Percentiles rank a stretch among this genome's conserved stretches.
Evolutionary conservation across 2,329 filamentous ascomycete species (phyloP).

Genomic region (Colletotrichum agaves): DNA sequence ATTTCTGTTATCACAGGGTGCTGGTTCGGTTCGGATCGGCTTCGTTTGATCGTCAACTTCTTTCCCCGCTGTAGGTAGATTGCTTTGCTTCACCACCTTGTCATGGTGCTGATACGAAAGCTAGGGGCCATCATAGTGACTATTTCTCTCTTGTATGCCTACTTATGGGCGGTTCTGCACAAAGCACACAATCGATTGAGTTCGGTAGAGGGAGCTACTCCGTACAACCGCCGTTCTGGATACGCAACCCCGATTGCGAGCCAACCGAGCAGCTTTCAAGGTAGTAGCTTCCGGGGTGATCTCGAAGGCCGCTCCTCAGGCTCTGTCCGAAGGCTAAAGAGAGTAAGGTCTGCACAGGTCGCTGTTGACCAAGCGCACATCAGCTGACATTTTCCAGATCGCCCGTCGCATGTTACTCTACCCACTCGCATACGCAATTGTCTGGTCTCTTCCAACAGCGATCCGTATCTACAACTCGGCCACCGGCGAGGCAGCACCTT

Average conservation of each 20-base stretch:
- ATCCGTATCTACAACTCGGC: slow-evolving; percentile 53
- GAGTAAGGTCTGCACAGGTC: slow-evolving; percentile 27
- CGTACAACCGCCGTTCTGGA: background rate
- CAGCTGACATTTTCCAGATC: slow-evolving; percentile 41
- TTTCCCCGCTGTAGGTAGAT: slow-evolving; percentile 47
- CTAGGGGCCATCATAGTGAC: slow-evolving; percentile 49
- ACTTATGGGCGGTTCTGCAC: slow-evolving; percentile 52
- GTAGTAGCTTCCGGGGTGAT: background rate
- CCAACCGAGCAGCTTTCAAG: background rate
- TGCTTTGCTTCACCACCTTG: background rate
- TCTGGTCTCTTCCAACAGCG: slow-evolving; percentile 53
- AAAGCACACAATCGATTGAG: slow-evolving; percentile 49
- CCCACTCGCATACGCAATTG: slow-evolving; percentile 52
- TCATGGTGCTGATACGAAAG: background rate
- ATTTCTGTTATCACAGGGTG: slow-evolving; percentile 44
- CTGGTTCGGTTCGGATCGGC: slow-evolving; percentile 53
- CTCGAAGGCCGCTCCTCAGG: background rate
- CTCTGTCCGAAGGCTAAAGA: slow-evolving; percentile 40
- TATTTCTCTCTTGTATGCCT: slow-evolving; percentile 51
- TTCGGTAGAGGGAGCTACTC: slow-evolving; percentile 42
- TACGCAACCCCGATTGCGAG: slow-evolving; percentile 3
- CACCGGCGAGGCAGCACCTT: slow-evolving; percentile 47
- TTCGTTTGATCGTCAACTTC: slow-evolving; percentile 53
- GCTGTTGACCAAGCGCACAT: background rate
- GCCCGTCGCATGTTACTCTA: slow-evolving; percentile 55